Base-by-base conservation (phyloP, 176 grass and related monocot species). In the Phragmites australis region DNA sequence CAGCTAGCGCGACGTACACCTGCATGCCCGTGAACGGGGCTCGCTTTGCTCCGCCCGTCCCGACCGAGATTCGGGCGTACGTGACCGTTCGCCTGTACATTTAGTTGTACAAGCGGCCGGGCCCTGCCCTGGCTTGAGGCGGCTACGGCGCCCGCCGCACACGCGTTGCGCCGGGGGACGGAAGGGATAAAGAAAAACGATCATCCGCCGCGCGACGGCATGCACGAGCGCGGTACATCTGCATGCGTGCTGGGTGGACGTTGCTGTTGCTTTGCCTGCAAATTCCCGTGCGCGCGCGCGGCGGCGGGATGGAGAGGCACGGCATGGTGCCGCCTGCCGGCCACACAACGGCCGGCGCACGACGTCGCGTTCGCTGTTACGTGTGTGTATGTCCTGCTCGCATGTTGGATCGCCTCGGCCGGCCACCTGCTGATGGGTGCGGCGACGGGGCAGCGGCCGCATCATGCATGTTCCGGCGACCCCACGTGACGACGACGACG, bases 271-370 rank as follows among this genome's bases (percentile, higher is more conserved):
- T 11, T 42, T 19, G 25, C 18, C 45, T 9, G 42, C 75, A 31
- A 27, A 76, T 59, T 22, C 15, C 12, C 17, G 6, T 46, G 19
- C 18, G 37, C 53, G 74, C 58, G 52, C n/a, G n/a, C n/a, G n/a
- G n/a, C 15, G 60, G 62, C 77, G 63, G 19, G 49, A 25, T 27
- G 65, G 60, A 14, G 52, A 60, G 70, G n/a, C 57, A 74, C 80
- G 54, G 43, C 79, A 59, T 57, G 42, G 22, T 17, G 15, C 71
- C 21, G 16, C 27, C 19, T 34, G 34, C 19, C 9, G 29, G 69
- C 8, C 68, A 9, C 68, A 14, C 76, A 25, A 4, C 73, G 22
- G 39, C 30, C 73, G 22, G 39, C 30, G 50, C 11, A 19, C 47
- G 61, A 66, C 77, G 34, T 12, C 76, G 2, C 47, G 60, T 0